These are phyloP conservation scores for Cytospora piceicola DNA, from an alignment of 2,329 filamentous ascomycete genomes.

Conservation along the genomic window DNA sequence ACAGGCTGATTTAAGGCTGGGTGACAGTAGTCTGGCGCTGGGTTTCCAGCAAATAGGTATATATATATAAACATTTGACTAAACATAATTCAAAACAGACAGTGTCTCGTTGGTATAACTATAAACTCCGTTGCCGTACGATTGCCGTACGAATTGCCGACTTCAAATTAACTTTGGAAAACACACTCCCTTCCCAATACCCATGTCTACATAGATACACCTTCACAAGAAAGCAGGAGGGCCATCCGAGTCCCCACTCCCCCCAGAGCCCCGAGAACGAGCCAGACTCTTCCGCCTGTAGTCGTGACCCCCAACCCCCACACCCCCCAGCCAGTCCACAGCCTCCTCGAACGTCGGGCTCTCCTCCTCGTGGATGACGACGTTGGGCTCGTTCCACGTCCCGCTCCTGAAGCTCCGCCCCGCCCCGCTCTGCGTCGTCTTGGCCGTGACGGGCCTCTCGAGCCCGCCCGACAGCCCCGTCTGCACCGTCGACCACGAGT, in stretches of 20 bases:
- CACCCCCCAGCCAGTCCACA: not conserved
- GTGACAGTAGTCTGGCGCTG: too few relatives aligned
- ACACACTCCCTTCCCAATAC: too few relatives aligned
- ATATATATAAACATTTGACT: too few relatives aligned
- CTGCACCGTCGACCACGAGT: conserved; percentile 32
- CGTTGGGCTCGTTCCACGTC: conserved; percentile 11
- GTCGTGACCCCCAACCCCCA: not conserved
- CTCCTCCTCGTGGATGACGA: conserved; percentile 4
- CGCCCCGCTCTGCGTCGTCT: conserved; percentile 15
- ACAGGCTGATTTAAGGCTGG: too few relatives aligned
- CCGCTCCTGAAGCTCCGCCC: conserved; percentile 13
- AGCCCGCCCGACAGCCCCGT: not conserved
- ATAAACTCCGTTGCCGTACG: not conserved
- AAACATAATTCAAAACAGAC: not conserved
- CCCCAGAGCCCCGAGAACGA: conserved; percentile 1
- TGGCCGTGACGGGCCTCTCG: conserved; percentile 18
- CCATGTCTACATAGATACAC: too few relatives aligned
- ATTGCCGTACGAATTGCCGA: not conserved
- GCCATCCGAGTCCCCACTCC: conserved; percentile 11
- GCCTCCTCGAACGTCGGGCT: conserved; percentile 11
- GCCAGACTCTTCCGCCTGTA: conserved; percentile 15
- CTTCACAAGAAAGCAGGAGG: conserved; percentile 15
- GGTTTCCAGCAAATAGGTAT: too few relatives aligned
- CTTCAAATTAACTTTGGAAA: too few relatives aligned
- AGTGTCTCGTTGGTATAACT: not conserved